A percentile compares a stretch with the other conserved stretches of the same genome.
These are phyloP conservation scores for Hemerocallis citrina DNA, from an alignment of 106 monocot species.

Conservation along the genomic window DNA sequence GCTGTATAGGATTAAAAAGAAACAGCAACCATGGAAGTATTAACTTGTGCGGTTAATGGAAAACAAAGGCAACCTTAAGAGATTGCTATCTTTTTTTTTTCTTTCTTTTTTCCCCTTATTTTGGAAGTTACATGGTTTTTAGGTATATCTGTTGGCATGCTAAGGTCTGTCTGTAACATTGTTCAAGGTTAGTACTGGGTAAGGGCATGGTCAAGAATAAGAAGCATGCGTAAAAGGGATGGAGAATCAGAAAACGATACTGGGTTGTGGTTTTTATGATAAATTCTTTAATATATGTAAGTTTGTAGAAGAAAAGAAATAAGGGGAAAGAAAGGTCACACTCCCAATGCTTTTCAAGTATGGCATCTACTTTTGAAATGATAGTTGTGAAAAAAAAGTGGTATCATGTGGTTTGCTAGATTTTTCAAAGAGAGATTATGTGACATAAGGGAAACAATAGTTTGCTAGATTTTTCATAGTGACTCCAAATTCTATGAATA, in stretches of 20 bases:
- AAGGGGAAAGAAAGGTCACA: not conserved
- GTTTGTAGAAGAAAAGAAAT: not conserved
- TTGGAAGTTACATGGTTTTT: not conserved
- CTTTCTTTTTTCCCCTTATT: not conserved
- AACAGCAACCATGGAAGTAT: no score
- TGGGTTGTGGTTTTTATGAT: no score
- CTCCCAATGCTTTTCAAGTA: not conserved
- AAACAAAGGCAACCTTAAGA: not conserved
- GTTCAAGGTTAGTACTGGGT: not conserved
- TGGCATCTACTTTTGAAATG: not conserved
- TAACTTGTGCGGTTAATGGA: not conserved
- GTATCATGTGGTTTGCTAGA: no score
- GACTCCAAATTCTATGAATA: no score
- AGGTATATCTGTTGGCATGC: not conserved
- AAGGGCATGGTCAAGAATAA: not conserved
- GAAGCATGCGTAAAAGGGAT: not conserved
- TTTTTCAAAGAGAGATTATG: not conserved
- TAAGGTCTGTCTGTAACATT: not conserved
- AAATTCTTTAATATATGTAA: not conserved
- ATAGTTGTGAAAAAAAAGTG: no score
- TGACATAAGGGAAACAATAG: not conserved
- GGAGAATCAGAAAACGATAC: not conserved
- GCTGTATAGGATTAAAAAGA: not conserved
- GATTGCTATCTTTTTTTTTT: not conserved
- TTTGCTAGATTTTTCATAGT: not conserved